A percentile compares a stretch with the other conserved stretches of the same genome.
phyloP scores from a whole-genome alignment of 257 asterid species.

The Ballota nigra region DNA sequence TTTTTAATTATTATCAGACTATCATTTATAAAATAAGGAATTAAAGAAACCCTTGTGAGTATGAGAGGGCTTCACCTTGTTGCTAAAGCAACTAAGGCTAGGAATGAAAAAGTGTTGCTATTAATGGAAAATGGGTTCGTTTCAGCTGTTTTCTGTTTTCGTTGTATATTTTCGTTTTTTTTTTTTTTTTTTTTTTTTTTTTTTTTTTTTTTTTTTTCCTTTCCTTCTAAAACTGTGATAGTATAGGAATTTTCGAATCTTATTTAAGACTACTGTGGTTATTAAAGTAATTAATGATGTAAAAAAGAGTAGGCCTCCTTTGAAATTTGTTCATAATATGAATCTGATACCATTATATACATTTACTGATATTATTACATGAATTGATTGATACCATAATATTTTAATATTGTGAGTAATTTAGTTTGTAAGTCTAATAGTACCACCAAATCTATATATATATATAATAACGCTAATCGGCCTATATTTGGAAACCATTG shows the following conservation, averaged over 20 bases:
- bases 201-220: neutral
- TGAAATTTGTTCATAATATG: too few relatives aligned
- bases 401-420: too few relatives aligned
- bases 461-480: too few relatives aligned
- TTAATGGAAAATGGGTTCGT: neutral
- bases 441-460: too few relatives aligned
- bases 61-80: neutral
- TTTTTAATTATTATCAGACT: neutral
- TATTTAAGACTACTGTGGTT: too few relatives aligned
- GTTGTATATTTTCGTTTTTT: neutral
- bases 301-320: too few relatives aligned
- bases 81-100: neutral
- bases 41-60: neutral
- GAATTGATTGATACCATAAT: too few relatives aligned
- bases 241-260: neutral
- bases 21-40: neutral
- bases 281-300: too few relatives aligned
- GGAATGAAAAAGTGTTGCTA: neutral
- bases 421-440: too few relatives aligned
- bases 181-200: neutral
- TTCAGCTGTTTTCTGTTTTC: slow-evolving; percentile 22
- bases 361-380: too few relatives aligned
- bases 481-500: too few relatives aligned
- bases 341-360: too few relatives aligned
- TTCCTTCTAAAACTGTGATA: neutral